These are phyloP conservation scores for Aphanomyces cochlioides DNA, from an alignment of 352 stramenopile genomes.

Conservation along the genomic window DNA sequence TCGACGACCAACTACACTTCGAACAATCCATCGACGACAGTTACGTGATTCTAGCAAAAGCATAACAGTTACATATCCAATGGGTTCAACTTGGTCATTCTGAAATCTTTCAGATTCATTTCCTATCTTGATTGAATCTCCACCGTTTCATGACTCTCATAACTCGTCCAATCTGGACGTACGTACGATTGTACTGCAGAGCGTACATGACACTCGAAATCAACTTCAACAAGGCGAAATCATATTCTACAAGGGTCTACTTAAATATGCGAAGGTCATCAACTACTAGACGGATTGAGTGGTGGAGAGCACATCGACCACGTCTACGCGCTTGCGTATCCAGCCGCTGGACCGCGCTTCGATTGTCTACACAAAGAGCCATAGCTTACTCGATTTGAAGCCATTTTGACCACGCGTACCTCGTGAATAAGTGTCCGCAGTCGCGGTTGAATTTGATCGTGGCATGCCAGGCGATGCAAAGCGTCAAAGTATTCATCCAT, in stretches of 20 bases:
- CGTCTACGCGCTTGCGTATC: constrained; percentile 50
- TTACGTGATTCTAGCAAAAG: no score
- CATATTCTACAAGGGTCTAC: no score
- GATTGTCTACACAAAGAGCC: constrained; percentile 37
- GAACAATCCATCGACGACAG: no score
- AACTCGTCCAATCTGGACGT: no score
- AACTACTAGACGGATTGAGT: neutral
- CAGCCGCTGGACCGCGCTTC: constrained; percentile 47
- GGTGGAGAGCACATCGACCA: neutral
- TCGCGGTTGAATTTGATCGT: constrained; percentile 34
- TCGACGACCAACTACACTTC: neutral
- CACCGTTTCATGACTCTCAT: neutral
- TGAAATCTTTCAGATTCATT: neutral
- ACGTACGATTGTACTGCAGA: no score
- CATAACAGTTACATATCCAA: no score
- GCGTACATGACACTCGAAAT: no score
- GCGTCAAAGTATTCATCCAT: constrained; percentile 84
- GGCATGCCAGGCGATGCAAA: constrained; percentile 49
- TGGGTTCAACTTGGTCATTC: no score
- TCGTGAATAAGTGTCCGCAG: constrained; percentile 54
- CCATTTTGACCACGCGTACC: constrained; percentile 34
- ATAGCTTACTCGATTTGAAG: constrained; percentile 6
- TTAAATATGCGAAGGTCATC: no score
- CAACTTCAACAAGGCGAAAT: no score
- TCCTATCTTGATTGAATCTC: neutral